Evolutionary conservation across 176 grass and related monocot species (phyloP), one percentile per base, ranked within the genome.

Genomic region (Oryza coarctata): DNA sequence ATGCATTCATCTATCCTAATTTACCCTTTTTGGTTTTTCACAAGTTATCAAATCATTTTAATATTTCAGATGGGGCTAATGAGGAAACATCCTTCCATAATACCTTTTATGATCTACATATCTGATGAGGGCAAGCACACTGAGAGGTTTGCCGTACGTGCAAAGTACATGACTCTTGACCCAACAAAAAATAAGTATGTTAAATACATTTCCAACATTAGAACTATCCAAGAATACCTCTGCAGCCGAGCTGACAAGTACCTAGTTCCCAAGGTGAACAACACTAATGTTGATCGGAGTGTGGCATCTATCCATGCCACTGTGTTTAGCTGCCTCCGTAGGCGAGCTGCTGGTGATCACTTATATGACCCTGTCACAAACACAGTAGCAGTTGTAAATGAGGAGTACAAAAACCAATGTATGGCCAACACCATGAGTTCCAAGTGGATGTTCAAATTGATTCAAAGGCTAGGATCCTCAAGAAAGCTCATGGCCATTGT

Each of bases 101-200:
- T 97, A 63, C 95, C 92, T 30, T 97, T 97, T 64, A 94, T 94
- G 95, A 85, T 97, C 39, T 94, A 94, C 75, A 97, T 97, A 63
- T 91, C 90, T 18, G 94, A 86, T 31, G 95, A 97, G 84, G 86
- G 80, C 55, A 97, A 97, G 47, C 95, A 97, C 83, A 92, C 81
- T 2, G 92, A 97, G 62, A 89, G 95, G 83, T 97, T 97, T 90
- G 95, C 95, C 18, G 84, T 97, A 31, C 92, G 94, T 57, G 94
- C 94, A 82, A 97, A 97, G 84, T 97, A 97, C 74, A 97, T 97
- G 94, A 94, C 94, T 9, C 80, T 97, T 65, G 94, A 97, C 55
- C 91, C 94, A 57, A 68, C 82, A 45, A 94, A 92, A 82, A 97
- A 94, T 68, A 97, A 97, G 63, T 90, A 97, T 75, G 88, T 97